Evolutionary conservation across 306 rosid species (phyloP).

Genomic region (Vachellia collinsii): DNA sequence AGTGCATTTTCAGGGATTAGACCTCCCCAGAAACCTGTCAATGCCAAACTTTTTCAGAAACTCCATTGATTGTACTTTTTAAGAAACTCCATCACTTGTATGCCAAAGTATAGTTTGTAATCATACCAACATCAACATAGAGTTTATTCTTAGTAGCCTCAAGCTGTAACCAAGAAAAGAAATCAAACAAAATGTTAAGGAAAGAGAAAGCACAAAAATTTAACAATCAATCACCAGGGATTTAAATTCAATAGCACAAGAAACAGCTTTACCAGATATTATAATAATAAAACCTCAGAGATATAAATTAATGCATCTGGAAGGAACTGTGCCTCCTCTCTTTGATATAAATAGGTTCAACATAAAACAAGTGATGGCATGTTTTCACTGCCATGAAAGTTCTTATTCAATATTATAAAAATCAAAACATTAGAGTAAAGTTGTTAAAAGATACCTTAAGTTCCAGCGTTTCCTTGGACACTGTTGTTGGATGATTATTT

Average conservation of each 20-base stretch:
- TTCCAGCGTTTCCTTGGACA: constrained; percentile 72
- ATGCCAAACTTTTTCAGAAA: constrained; percentile 33
- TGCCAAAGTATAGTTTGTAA: constrained; percentile 26
- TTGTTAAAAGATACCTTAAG: constrained; percentile 67
- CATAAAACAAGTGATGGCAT: constrained; percentile 11
- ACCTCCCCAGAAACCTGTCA: constrained; percentile 98
- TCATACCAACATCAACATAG: constrained; percentile 86
- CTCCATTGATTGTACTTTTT: constrained; percentile 8
- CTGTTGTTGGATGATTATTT: constrained; percentile 81
- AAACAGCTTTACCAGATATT: constrained; percentile 23
- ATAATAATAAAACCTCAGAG: constrained; percentile 1
- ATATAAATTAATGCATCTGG: neutral
- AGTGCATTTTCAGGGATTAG: constrained; percentile 91
- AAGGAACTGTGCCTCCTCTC: constrained; percentile 18
- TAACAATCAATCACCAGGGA: neutral
- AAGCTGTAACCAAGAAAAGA: constrained; percentile 52
- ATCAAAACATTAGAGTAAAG: constrained; percentile 7
- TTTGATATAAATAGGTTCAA: constrained; percentile 16
- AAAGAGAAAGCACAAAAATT: constrained; percentile 16
- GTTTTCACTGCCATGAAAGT: neutral
- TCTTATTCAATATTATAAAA: neutral
- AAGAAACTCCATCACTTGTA: constrained; percentile 33
- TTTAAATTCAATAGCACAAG: constrained; percentile 20
- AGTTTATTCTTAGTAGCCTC: constrained; percentile 74
- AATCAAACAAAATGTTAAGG: constrained; percentile 22